Evolutionary conservation across 768 basidiomycete species (phyloP).

Genomic region (Wakefieldia striispora): DNA sequence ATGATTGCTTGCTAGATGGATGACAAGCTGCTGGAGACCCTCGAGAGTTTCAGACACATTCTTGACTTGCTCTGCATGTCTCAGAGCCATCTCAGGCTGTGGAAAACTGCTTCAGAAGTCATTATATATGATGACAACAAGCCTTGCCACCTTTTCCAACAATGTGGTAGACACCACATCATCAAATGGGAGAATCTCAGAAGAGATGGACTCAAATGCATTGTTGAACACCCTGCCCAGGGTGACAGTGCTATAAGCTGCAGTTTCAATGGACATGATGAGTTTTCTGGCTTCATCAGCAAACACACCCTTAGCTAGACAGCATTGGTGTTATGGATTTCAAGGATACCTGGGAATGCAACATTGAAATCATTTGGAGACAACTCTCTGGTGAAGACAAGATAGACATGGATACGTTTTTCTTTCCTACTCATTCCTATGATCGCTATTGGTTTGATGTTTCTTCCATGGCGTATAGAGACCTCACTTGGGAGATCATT

Average conservation of each 20-base stretch:
- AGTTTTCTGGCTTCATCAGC: constrained; percentile 3
- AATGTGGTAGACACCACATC: neutral
- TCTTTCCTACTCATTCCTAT: no score
- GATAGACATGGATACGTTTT: no score
- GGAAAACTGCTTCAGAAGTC: constrained; percentile 7
- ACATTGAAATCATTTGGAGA: no score
- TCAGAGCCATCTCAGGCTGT: constrained; percentile 5
- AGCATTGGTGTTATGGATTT: no score
- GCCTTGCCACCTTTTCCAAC: neutral
- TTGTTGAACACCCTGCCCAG: neutral
- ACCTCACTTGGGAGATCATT: no score
- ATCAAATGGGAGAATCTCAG: neutral
- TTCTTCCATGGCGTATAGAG: no score
- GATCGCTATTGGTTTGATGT: no score
- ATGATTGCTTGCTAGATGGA: constrained; percentile 1
- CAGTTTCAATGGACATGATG: constrained; percentile 1
- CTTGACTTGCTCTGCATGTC: constrained; percentile 7
- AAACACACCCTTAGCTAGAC: no score
- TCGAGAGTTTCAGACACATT: neutral
- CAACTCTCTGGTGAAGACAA: no score
- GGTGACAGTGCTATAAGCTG: neutral
- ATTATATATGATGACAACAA: neutral
- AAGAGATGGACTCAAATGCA: neutral
- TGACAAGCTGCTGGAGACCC: neutral
- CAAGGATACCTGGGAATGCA: no score